Base-by-base conservation (phyloP, 2,329 filamentous ascomycete genomes). In the Fusarium domesticum region DNA sequence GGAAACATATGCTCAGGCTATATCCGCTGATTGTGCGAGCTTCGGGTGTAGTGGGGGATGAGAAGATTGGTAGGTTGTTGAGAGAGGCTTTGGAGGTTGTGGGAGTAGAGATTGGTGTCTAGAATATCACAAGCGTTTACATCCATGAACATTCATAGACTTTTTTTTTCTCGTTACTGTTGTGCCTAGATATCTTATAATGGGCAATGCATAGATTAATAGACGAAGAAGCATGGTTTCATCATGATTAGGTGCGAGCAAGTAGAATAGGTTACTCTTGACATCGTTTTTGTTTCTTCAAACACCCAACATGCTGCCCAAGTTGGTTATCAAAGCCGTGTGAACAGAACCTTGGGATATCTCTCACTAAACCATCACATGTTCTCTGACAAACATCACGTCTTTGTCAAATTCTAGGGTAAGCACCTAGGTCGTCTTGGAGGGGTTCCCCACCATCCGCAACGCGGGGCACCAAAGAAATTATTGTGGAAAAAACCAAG, bases 1-100 rank as follows among this genome's bases (percentile, higher is more conserved):
- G 82, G 60, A 89, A 86, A 62, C 91, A 97, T 68, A 69, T 97
- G 23, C 75, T 88, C 53, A 77, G 85, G 61, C 67, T 98, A 50
- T 96, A 95, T 65, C 87, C 89, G 6, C 70, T 97, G 38, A 64
- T 95, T 38, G 77, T 85, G 15, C 76, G 77, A 53, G 85, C 84
- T 2, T 69, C 82, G 3, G 78, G 72, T 0, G 68, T 69, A 6
- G 65, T 73, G 6, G 80, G 80, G 3, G 85, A 90, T 60, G 75
- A 74, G 31, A 75, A 80, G 58, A 74, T 87, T 6, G 62, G 80
- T 50, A 67, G 68, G 31, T 69, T 84, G 49, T 64, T 88, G 8
- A 73, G 76, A 8, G 75, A 76, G 57, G 80, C 81, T 11, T 64
- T 89, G 48, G 76, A 81, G 39, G 78, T 78, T 20, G 76, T 88